phyloP scores from a whole-genome alignment of 2,329 filamentous ascomycete species.

The Trichoderma guizhouense region DNA sequence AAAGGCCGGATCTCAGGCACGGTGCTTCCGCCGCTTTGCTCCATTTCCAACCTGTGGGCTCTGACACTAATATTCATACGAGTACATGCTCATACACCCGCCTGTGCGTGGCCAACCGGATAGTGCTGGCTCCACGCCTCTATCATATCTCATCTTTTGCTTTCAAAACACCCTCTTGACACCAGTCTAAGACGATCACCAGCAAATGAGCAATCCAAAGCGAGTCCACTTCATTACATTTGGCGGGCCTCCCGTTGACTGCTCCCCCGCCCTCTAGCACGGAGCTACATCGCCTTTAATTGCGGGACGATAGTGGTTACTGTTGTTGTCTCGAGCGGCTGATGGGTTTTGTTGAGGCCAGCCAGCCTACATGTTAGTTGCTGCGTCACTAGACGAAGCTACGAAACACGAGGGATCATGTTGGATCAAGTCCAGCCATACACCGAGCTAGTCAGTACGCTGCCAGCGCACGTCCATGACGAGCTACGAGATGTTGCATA shows the following conservation, averaged over 20 bases:
- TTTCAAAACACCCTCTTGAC: not conserved
- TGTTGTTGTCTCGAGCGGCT: slow-evolving; percentile 4
- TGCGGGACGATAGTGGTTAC: not conserved
- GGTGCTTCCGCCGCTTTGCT: not conserved
- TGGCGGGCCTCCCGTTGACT: not conserved
- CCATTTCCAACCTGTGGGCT: not conserved
- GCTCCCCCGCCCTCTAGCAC: not conserved
- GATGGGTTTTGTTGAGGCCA: not conserved
- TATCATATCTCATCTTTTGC: slow-evolving; percentile 18
- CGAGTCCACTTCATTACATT: not conserved
- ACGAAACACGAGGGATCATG: not conserved
- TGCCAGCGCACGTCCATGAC: not conserved
- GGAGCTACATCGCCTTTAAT: not conserved
- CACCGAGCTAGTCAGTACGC: not conserved
- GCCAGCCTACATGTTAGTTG: not conserved
- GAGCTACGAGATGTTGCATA: not conserved
- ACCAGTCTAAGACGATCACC: not conserved
- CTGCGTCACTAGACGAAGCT: not conserved
- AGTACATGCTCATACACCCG: not conserved
- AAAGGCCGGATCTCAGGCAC: not conserved
- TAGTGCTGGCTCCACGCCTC: slow-evolving; percentile 1
- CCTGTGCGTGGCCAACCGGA: not conserved
- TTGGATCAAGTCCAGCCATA: not conserved
- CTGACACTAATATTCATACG: not conserved
- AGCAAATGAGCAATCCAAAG: not conserved